Evolutionary conservation across 257 asterid species (phyloP).

Genomic region (Solanum ossicruentum): DNA sequence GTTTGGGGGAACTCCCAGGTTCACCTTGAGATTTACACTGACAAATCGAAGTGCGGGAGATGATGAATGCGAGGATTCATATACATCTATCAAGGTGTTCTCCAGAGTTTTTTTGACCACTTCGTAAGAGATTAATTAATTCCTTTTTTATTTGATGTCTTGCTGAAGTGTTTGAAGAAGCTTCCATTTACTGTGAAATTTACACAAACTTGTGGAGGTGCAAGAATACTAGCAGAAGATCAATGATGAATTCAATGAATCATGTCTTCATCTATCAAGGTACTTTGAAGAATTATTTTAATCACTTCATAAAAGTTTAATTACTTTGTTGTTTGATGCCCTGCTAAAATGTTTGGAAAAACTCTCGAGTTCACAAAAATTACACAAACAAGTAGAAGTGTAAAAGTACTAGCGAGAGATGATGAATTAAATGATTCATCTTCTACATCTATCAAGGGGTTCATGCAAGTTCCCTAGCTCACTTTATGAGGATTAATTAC

Average conservation of each 20-base stretch:
- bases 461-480: too few species aligned
- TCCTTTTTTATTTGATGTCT: not conserved
- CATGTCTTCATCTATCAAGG: not conserved
- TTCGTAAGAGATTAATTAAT: not conserved
- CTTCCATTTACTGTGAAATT: not conserved
- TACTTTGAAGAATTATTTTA: constrained; percentile 18
- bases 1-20: not conserved
- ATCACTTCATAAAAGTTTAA: constrained; percentile 13
- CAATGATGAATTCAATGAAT: not conserved
- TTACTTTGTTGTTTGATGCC: too few species aligned
- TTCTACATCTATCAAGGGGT: too few species aligned
- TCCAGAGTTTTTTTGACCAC: not conserved
- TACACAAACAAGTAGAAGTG: too few species aligned
- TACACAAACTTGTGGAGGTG: not conserved
- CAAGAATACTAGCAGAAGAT: not conserved
- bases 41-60: too few species aligned
- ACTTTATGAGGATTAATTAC: too few species aligned
- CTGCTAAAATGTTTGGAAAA: too few species aligned
- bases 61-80: not conserved
- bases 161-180: constrained; percentile 24
- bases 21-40: too few species aligned
- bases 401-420: too few species aligned
- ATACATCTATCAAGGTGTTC: too few species aligned
- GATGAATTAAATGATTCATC: too few species aligned
- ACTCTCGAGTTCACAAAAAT: too few species aligned